phyloP scores from a whole-genome alignment of 805 yeast species.

The Candida germanica region DNA sequence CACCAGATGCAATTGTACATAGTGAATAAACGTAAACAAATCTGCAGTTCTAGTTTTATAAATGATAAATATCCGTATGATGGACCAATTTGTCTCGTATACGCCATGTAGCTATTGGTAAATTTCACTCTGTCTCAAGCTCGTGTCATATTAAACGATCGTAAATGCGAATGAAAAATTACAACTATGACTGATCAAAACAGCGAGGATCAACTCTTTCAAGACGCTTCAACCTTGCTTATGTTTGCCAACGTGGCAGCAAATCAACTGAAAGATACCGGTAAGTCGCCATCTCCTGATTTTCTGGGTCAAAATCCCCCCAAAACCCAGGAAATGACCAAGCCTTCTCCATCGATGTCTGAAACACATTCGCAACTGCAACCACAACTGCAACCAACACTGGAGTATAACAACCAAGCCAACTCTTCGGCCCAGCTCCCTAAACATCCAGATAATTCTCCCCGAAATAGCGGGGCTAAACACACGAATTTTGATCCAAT shows the following conservation, averaged over 20 bases:
- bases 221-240: slow-evolving; percentile 59
- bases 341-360: not conserved
- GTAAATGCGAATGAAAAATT: slow-evolving; percentile 4
- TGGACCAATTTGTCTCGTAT: too few relatives aligned
- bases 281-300: slow-evolving; percentile 4
- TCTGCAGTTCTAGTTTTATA: too few relatives aligned
- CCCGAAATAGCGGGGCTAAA: not conserved
- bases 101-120: too few relatives aligned
- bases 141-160: slow-evolving; percentile 3
- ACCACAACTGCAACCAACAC: not conserved
- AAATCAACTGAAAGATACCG: slow-evolving; percentile 23
- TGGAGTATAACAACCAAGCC: not conserved
- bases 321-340: not conserved
- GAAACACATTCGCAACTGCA: not conserved
- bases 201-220: slow-evolving; percentile 42
- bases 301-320: not conserved
- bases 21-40: too few relatives aligned
- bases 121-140: not conserved
- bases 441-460: not conserved
- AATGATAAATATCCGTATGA: too few relatives aligned
- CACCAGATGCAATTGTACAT: too few relatives aligned
- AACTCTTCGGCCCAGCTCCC: not conserved
- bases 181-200: slow-evolving; percentile 5
- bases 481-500: slow-evolving; percentile 7
- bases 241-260: slow-evolving; percentile 59